Conservation (phyloP, 1,284 basidiomycete species). For the Melampsora abietis-canadensis region DNA sequence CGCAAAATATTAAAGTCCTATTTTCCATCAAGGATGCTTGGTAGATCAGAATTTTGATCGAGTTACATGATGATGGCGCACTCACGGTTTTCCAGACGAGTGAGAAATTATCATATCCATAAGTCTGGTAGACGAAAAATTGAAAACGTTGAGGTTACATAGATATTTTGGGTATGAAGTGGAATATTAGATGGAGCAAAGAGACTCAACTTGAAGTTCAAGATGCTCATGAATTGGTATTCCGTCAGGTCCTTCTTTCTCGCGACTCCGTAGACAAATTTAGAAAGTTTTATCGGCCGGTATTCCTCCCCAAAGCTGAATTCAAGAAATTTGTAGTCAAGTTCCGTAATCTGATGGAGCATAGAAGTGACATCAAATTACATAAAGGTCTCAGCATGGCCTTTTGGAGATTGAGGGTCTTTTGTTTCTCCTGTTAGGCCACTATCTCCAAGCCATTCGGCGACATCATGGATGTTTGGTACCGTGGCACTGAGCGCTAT, state of each 20-base stretch:
- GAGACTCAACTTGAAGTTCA: slow-evolving; percentile 71
- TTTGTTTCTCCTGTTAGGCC: slow-evolving; percentile 34
- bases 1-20: slow-evolving; percentile 43
- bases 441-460: slow-evolving; percentile 72
- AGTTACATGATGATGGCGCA: slow-evolving; percentile 59
- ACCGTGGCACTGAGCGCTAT: slow-evolving; percentile 88
- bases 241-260: slow-evolving; percentile 65
- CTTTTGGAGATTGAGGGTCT: slow-evolving; percentile 49
- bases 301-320: slow-evolving; percentile 83
- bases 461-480: slow-evolving; percentile 87
- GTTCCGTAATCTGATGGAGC: slow-evolving; percentile 56
- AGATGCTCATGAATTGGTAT: slow-evolving; percentile 68
- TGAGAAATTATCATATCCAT: slow-evolving; percentile 67
- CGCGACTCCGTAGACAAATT: slow-evolving; percentile 53
- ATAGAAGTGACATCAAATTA: slow-evolving; percentile 67
- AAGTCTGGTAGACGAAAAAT: slow-evolving; percentile 55
- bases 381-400: slow-evolving; percentile 51
- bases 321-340: slow-evolving; percentile 13
- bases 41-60: slow-evolving; percentile 47
- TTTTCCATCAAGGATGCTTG: slow-evolving; percentile 48
- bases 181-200: background rate
- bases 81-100: slow-evolving; percentile 59
- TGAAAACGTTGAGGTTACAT: slow-evolving; percentile 19
- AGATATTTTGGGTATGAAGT: slow-evolving; percentile 56
- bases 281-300: slow-evolving; percentile 72